Base-by-base conservation (phyloP, 495 filamentous ascomycete species). In the Lasiosphaeriaceae sp. region DNA sequence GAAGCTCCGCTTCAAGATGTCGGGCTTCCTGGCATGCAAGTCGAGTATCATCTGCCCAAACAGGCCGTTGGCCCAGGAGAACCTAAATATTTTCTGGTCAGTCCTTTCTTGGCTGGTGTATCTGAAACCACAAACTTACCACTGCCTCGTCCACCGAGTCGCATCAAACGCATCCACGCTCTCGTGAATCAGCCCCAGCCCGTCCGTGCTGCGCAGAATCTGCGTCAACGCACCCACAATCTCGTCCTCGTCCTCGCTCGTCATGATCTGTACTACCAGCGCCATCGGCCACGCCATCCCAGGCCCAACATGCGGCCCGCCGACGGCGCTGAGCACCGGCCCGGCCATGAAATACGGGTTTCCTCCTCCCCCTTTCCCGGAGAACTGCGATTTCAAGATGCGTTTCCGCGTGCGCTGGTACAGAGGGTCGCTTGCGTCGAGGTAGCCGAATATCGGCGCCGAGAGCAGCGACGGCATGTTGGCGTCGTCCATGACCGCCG, bases 11-110 rank as follows among this genome's bases (percentile, higher is more conserved):
- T 63, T 53, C 21, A 78, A 48, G 21, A 78, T 58, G 5, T 69
- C 44, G 17, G 72, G 72, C 55, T 73, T 78, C 50, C 74, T 74
- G 11, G 61, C 51, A 26, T 74, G 63, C 45, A 89, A 60, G 62
- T 86, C 80, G 50, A 87, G 64, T 37, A 89, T 78, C 75, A 83
- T 79, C 65, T 86, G 80, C 14, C 84, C 85, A 66, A 88, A 87
- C 50, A 88, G 70, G 16, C 85, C 84, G 62, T 88, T 87, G 9
- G 83, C 84, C 85, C 85, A 87, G 0, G 82, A 83, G 57, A 87
- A 87, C 81, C 81, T 82, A 53, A 24, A 5, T 21, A 24, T 41
- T 16, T 39, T 24, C n/a, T 54, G n/a, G n/a, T 71, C 56, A 69
- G 61, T 34, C 20, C 26, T 48, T 35, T 19, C 7, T 6, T 14